Evolutionary conservation across 306 rosid genomes (phyloP), one percentile per base, ranked within the genome.

Genomic region (Begonia fuchsioides): DNA sequence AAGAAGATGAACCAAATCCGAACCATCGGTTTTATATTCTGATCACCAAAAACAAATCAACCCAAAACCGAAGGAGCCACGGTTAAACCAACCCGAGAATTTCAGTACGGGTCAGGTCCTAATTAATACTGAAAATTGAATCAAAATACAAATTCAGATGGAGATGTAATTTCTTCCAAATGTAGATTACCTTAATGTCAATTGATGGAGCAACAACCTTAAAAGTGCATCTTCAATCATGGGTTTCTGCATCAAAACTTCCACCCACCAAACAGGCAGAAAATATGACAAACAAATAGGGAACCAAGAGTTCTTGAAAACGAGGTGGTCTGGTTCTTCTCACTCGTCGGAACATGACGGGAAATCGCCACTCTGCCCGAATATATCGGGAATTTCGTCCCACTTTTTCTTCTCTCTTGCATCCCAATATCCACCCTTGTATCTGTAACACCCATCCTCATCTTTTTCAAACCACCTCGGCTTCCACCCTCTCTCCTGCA

Each of bases 401-500:
- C 98, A 90, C 15, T 58, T 77, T 62, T 58, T 70, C 47, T 54
- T 67, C 44, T 85, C 85, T 78, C 93, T 81, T 5, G 82, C 66
- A 68, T 90, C 98, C 98, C 98, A 90, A 62, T 85, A 90, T 46
- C 95, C 95, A 45, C 95, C 95, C 43, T 26, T 53, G 52, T 90
- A 90, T 44, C 78, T 61, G 66, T 85, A 85, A 65, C 85, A 79
- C 48, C 98, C 95, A 9, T 90, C 95, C 63, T 85, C 94, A 1
- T 81, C 85, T 66, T 66, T 85, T 67, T 53, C 68, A 62, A 90
- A 90, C 98, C 98, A 90, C 65, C 94, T 81, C 1, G 98, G 98
- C 49, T 77, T 82, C 98, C 98, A 90, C 41, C 98, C 98, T 63
- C 92, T 81, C 65, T 90, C 98, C 63, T 90, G 98, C 85, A 85